Evolutionary conservation across 2,329 filamentous ascomycete genomes (phyloP).

Genomic region (Phyllosticta citriasiana): DNA sequence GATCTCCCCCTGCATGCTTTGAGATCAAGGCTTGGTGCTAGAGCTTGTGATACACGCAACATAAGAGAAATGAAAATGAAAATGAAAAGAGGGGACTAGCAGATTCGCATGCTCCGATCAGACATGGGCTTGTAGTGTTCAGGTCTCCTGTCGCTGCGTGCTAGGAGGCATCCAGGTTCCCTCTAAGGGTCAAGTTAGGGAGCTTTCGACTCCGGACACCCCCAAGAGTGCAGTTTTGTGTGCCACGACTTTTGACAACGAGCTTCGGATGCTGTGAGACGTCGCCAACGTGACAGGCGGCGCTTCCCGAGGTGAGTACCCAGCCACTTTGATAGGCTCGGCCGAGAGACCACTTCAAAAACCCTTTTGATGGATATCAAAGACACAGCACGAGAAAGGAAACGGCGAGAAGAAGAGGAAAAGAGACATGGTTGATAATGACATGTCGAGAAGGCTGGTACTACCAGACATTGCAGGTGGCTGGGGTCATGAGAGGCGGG

Average conservation of each 20-base stretch:
- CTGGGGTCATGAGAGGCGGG: background rate
- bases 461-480: background rate
- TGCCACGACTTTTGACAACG: too few species aligned
- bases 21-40: too few species aligned
- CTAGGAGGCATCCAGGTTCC: too few species aligned
- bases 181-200: too few species aligned
- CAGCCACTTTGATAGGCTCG: background rate
- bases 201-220: too few species aligned
- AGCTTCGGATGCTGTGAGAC: background rate
- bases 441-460: background rate
- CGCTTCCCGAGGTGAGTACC: background rate
- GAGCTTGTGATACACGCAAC: too few species aligned
- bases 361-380: background rate
- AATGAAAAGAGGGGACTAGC: too few species aligned
- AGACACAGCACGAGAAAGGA: background rate
- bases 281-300: background rate
- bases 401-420: background rate
- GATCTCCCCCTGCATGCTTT: background rate
- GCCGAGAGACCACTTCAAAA: background rate
- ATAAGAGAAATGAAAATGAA: too few species aligned
- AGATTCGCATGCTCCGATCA: too few species aligned
- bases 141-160: too few species aligned
- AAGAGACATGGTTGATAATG: background rate
- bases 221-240: too few species aligned
- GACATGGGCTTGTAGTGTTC: too few species aligned